These are phyloP conservation scores for Neofusicoccum laricinum DNA, from an alignment of 2,329 filamentous ascomycete genomes.

Conservation along the genomic window DNA sequence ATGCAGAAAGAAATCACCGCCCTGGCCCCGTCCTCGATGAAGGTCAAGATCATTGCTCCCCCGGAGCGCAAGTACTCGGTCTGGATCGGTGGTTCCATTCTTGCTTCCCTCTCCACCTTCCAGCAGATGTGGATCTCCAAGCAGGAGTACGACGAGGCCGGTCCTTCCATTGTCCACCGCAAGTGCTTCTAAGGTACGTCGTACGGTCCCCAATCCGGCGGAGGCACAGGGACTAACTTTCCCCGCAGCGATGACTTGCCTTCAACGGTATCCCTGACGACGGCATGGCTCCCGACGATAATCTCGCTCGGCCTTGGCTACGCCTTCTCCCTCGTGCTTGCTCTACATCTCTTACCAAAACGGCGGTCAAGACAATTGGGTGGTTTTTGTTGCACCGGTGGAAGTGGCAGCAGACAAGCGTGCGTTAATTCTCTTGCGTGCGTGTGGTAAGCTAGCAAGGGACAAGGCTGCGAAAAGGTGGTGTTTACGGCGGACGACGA, in stretches of 20 bases:
- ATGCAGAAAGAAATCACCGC: constrained; percentile 99
- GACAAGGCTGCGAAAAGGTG: constrained; percentile 12
- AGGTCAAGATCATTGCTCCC: constrained; percentile 99
- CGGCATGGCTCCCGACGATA: constrained; percentile 11
- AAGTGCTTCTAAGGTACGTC: constrained; percentile 96
- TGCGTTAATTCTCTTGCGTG: constrained; percentile 15
- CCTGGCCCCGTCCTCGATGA: constrained; percentile 99
- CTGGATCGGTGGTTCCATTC: constrained; percentile 99
- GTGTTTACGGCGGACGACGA: constrained; percentile 13
- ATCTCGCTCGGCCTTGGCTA: constrained; percentile 6
- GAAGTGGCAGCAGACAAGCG: constrained; percentile 12
- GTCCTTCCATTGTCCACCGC: constrained; percentile 98
- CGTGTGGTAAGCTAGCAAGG: constrained; percentile 10
- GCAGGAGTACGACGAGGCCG: constrained; percentile 99
- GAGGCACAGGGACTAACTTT: not conserved
- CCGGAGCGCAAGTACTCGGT: constrained; percentile 99
- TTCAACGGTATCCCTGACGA: constrained; percentile 13
- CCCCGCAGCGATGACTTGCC: constrained; percentile 25
- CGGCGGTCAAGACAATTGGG: constrained; percentile 16
- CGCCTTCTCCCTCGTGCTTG: constrained; percentile 17
- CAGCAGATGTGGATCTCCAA: constrained; percentile 99
- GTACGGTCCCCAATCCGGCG: not conserved
- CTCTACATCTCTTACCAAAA: constrained; percentile 17
- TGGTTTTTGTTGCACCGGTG: constrained; percentile 15
- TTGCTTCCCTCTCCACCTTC: constrained; percentile 99